These are phyloP conservation scores for Tuber brumale DNA, from an alignment of 495 filamentous ascomycete genomes.

Conservation along the genomic window DNA sequence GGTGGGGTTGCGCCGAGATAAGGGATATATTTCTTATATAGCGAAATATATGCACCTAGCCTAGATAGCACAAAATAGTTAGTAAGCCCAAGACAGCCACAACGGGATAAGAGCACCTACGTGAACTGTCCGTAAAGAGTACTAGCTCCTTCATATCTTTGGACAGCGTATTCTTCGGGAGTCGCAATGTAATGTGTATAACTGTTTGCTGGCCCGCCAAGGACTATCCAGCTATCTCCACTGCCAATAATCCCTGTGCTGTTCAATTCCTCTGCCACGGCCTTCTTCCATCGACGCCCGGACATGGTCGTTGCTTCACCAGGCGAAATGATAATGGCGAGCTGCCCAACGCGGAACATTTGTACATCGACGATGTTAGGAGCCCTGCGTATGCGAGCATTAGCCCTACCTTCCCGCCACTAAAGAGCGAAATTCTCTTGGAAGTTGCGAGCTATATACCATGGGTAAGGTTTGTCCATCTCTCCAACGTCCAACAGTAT, in stretches of 20 bases:
- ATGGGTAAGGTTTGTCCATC: constrained; percentile 69
- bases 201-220: constrained; percentile 90
- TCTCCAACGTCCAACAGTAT: constrained; percentile 87
- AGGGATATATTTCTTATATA: constrained; percentile 65
- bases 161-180: constrained; percentile 80
- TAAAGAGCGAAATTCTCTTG: not conserved
- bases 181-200: constrained; percentile 97
- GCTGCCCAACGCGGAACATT: constrained; percentile 75
- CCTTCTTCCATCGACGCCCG: constrained; percentile 80
- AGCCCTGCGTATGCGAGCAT: constrained; percentile 42
- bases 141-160: constrained; percentile 92
- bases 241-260: constrained; percentile 24
- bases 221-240: constrained; percentile 47
- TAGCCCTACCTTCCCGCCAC: constrained; percentile 14
- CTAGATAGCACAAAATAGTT: constrained; percentile 12
- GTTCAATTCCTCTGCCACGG: constrained; percentile 53
- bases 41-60: constrained; percentile 80
- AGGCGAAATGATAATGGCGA: constrained; percentile 78
- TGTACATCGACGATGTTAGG: constrained; percentile 94
- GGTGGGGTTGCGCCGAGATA: constrained; percentile 54
- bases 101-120: constrained; percentile 29
- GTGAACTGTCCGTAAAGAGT: constrained; percentile 93
- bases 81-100: not conserved
- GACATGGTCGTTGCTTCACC: constrained; percentile 96
- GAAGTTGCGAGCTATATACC: constrained; percentile 46